phyloP scores from a whole-genome alignment of 208 protist species.

The Endotrypanum monterogeii region DNA sequence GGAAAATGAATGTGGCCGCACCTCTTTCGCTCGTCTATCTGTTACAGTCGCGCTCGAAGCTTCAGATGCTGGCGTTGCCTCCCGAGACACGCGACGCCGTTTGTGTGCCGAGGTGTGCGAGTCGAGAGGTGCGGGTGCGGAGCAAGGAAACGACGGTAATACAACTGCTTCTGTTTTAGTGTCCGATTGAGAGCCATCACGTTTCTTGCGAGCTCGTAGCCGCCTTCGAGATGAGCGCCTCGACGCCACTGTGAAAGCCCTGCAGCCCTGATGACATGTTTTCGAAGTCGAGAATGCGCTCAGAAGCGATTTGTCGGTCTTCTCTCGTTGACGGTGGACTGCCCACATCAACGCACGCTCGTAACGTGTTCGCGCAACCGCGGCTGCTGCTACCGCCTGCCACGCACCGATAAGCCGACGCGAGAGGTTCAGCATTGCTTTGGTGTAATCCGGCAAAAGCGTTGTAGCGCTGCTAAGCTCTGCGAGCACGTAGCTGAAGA shows the following conservation, averaged over 20 bases:
- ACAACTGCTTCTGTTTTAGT: neutral
- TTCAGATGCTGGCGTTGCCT: slow-evolving; percentile 6
- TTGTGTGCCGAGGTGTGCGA: slow-evolving; percentile 12
- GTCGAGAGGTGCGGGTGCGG: slow-evolving; percentile 15
- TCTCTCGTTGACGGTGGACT: neutral
- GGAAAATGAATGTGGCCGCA: neutral
- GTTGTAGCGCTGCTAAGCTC: slow-evolving; percentile 69
- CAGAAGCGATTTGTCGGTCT: neutral
- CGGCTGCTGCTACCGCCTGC: slow-evolving; percentile 65
- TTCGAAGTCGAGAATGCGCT: neutral
- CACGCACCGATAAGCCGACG: slow-evolving; percentile 55
- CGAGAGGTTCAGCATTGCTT: slow-evolving; percentile 49
- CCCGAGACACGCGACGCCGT: slow-evolving; percentile 6
- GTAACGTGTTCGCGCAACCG: slow-evolving; percentile 31
- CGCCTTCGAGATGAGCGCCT: neutral
- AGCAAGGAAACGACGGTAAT: neutral
- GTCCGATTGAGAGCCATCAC: neutral
- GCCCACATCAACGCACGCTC: slow-evolving; percentile 33
- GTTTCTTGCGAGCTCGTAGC: neutral
- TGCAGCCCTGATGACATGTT: neutral
- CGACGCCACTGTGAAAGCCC: neutral
- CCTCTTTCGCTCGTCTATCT: neutral
- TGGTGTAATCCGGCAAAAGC: slow-evolving; percentile 68
- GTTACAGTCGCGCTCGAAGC: neutral
- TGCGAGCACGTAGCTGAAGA: slow-evolving; percentile 65